Percentiles rank a stretch among this genome's conserved stretches.
Evolutionary conservation across 371 early-diverging fungal genomes (phyloP).

Genomic region (Sanchytrium tribonematis): DNA sequence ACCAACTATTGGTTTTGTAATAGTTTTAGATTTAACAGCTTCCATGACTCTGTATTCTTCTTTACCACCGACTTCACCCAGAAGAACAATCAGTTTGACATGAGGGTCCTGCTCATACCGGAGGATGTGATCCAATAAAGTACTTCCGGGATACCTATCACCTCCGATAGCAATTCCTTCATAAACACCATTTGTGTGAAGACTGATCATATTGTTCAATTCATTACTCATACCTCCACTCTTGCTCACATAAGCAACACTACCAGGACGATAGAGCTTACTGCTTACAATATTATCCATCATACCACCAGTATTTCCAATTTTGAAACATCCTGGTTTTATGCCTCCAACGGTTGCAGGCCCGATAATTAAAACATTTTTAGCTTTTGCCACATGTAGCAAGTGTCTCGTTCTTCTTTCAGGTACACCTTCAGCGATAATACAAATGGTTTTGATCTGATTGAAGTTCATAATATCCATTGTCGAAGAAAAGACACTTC

Average conservation of each 20-base stretch:
- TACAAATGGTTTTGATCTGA: constrained; percentile 71
- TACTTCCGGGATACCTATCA: constrained; percentile 92
- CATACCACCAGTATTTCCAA: constrained; percentile 97
- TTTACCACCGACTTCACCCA: constrained; percentile 92
- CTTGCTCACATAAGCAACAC: constrained; percentile 88
- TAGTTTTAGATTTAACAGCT: constrained; percentile 53
- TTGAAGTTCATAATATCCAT: constrained; percentile 41
- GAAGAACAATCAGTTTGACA: constrained; percentile 71
- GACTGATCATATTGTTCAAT: constrained; percentile 84
- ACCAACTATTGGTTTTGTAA: constrained; percentile 87
- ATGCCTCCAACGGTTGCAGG: constrained; percentile 89
- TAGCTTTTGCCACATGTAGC: constrained; percentile 46
- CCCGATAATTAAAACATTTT: constrained; percentile 65
- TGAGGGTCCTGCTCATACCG: constrained; percentile 72
- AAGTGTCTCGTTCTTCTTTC: constrained; percentile 78
- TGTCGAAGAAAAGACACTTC: constrained; percentile 70
- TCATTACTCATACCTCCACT: constrained; percentile 97
- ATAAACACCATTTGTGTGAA: constrained; percentile 83
- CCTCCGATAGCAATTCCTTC: constrained; percentile 96
- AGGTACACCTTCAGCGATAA: constrained; percentile 95
- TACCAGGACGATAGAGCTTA: constrained; percentile 79
- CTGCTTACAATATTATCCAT: constrained; percentile 95
- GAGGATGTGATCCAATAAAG: constrained; percentile 84
- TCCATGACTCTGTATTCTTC: constrained; percentile 84
- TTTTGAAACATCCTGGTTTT: constrained; percentile 96